Conservation (phyloP, 495 filamentous ascomycete species). For the Daldinia vernicosa region DNA sequence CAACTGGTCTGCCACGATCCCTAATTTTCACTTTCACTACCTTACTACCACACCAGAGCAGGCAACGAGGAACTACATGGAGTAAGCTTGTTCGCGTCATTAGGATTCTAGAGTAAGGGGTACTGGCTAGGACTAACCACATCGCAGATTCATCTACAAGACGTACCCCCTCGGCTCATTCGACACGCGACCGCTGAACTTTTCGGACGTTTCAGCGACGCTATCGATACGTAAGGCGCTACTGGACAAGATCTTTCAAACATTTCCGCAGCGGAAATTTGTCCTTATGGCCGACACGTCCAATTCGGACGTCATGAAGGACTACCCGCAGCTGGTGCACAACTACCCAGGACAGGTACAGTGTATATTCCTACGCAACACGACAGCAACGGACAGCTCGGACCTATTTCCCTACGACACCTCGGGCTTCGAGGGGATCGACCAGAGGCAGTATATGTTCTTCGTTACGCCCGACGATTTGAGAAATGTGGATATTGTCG, state of each 20-base stretch:
- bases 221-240: slow-evolving; percentile 73
- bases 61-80: slow-evolving; percentile 78
- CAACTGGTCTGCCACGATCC: slow-evolving; percentile 68
- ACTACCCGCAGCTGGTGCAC: slow-evolving; percentile 71
- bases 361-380: slow-evolving; percentile 83
- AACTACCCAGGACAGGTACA: slow-evolving; percentile 76
- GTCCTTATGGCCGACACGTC: slow-evolving; percentile 79
- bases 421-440: slow-evolving; percentile 68
- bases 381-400: slow-evolving; percentile 68
- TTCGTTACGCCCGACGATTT: slow-evolving; percentile 77
- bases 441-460: slow-evolving; percentile 78
- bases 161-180: slow-evolving; percentile 76
- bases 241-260: slow-evolving; percentile 74
- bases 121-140: not conserved
- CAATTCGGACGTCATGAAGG: slow-evolving; percentile 79
- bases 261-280: slow-evolving; percentile 78
- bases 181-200: slow-evolving; percentile 81
- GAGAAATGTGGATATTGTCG: slow-evolving; percentile 69
- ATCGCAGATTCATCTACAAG: slow-evolving; percentile 69
- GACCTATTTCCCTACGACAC: slow-evolving; percentile 78
- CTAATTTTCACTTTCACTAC: slow-evolving; percentile 80
- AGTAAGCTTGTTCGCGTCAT: slow-evolving; percentile 40
- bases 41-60: slow-evolving; percentile 86
- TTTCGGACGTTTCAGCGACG: slow-evolving; percentile 75
- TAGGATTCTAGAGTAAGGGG: too few relatives aligned